Evolutionary conservation across 176 grass and related monocot species (phyloP).

Genomic region (Luzula sylvatica): DNA sequence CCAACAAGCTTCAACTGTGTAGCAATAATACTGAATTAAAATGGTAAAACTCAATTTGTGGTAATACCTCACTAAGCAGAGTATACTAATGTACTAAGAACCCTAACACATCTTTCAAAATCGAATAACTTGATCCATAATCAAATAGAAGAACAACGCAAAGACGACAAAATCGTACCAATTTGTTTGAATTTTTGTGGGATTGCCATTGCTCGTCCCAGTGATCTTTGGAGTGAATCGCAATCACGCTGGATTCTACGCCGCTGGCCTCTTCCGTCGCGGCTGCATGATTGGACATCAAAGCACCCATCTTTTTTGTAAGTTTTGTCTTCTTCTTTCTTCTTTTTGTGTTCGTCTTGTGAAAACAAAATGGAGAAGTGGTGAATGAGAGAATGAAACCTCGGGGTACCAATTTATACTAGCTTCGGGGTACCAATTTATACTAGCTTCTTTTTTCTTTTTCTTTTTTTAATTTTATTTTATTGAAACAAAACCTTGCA

Average conservation of each 20-base stretch:
- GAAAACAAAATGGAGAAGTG: neutral
- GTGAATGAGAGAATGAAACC: neutral
- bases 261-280: slow-evolving; percentile 1
- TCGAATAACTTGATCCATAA: neutral
- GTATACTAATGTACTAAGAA: too few species aligned
- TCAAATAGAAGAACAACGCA: neutral
- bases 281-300: slow-evolving; percentile 14
- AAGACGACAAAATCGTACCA: slow-evolving; percentile 28
- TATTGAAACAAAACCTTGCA: neutral
- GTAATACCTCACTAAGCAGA: too few species aligned
- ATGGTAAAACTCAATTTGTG: too few species aligned
- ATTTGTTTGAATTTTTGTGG: slow-evolving; percentile 37
- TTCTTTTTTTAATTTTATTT: neutral
- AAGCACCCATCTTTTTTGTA: slow-evolving; percentile 31
- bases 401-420: neutral
- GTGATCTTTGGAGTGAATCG: slow-evolving; percentile 50
- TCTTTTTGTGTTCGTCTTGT: neutral
- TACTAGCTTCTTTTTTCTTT: neutral
- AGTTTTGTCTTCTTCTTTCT: neutral
- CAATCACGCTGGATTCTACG: slow-evolving; percentile 40
- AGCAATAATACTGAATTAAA: too few species aligned
- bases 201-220: slow-evolving; percentile 43
- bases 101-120: neutral
- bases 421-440: neutral
- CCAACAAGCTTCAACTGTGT: too few species aligned